Evolutionary conservation across 192 early-diverging fungal genomes (phyloP), one percentile per base, ranked within the genome.

Genomic region (Jimgerdemannia flammicorona): DNA sequence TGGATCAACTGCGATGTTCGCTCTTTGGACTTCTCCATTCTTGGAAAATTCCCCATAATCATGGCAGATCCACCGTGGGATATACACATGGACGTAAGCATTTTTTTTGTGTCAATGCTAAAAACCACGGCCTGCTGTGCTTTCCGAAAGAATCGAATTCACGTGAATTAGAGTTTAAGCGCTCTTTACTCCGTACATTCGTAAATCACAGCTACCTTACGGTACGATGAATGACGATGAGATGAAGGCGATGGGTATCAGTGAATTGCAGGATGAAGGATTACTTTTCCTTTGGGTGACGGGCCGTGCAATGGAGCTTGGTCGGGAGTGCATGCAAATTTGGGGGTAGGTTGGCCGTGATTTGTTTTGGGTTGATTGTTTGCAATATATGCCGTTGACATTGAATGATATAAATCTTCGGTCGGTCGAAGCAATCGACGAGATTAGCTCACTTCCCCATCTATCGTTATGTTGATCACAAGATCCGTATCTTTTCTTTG

Each of bases 51-150:
- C 66, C 65, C 81, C 17, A 85, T 90, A 11, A 90, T 90, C 40
- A 88, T 90, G 85, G 88, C 88, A 3, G 89, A 90, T 72, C 89
- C 89, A 6, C 89, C 89, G 3, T 90, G 89, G 89, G 89, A 90
- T 74, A 90, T 90, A 64, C 89, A 90, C 74, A 90, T 90, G 89
- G 75, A 71, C 40, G 81, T 82, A 70, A 74, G 71, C 69, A 63
- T 43, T 39, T 4, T n/a, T 41, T 4, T 18, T 3, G 43, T 9
- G 59, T 11, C 17, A 0, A 18, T 42, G 67, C 67, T 3, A 14
- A 39, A 40, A 29, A 20, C 66, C 19, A 3, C 68, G 40, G n/a
- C 18, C 40, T 10, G 49, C 49, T 14, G 49, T 59, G 29, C 29
- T 29, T 29, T 29, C 29, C 29, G 29, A 29, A 29, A 29, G 29